A percentile compares a stretch with the other conserved stretches of the same genome.
phyloP scores from a whole-genome alignment of 345 rosid genomes.

The Syzygium jambos region DNA sequence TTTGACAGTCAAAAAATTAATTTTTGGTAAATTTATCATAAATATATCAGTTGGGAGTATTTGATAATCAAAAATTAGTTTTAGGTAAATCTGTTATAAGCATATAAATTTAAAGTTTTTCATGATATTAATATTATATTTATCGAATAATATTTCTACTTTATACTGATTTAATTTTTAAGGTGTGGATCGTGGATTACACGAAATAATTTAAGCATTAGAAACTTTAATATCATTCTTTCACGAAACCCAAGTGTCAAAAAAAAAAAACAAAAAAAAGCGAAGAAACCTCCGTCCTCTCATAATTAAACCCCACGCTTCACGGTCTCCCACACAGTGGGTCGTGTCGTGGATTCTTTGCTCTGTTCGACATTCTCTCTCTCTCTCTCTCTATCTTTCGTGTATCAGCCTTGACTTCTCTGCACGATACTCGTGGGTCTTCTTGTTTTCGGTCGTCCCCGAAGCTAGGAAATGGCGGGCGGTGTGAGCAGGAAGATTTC shows the following conservation, averaged over 20 bases:
- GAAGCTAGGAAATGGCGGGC: slow-evolving; percentile 5
- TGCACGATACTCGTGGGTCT: not conserved
- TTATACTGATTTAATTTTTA: not conserved
- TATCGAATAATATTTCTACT: not conserved
- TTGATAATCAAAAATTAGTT: too few species aligned
- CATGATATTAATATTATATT: not conserved
- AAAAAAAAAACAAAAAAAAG: not conserved
- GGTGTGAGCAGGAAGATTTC: slow-evolving; percentile 41
- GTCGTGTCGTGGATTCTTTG: not conserved
- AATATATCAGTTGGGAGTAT: rapidly evolving
- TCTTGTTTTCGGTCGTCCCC: not conserved
- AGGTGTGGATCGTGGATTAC: not conserved
- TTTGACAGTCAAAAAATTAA: too few species aligned
- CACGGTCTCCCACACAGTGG: not conserved
- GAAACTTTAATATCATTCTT: not conserved
- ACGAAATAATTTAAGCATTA: not conserved
- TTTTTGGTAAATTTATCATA: too few species aligned
- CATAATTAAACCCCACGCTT: not conserved
- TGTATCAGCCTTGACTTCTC: not conserved
- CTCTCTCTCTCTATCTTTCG: not conserved
- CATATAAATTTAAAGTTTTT: too few species aligned
- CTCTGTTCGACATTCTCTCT: not conserved
- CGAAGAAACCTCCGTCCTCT: not conserved
- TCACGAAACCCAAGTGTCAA: not conserved
- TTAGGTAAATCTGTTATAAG: too few species aligned